phyloP scores from a whole-genome alignment of 805 yeast genomes.

The Blastobotrys muscicola region DNA sequence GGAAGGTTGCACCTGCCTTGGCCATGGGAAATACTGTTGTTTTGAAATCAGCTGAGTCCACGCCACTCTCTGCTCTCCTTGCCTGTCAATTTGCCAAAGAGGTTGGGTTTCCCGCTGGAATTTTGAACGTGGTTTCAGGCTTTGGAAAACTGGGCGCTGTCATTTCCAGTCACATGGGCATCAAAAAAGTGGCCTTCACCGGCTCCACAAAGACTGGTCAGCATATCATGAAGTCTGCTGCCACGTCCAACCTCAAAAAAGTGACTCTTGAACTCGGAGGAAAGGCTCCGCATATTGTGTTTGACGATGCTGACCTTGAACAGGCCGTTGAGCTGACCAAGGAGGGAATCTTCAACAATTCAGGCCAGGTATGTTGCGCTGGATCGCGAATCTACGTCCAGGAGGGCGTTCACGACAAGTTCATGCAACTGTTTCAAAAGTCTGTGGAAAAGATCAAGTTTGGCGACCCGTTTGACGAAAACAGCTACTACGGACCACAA shows the following conservation, averaged over 20 bases:
- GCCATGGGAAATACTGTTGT: conserved; percentile 70
- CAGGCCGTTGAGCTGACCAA: conserved; percentile 65
- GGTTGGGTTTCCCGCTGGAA: conserved; percentile 72
- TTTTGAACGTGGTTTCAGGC: conserved; percentile 60
- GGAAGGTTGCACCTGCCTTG: conserved; percentile 76
- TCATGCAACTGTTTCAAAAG: conserved; percentile 45
- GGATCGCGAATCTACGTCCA: conserved; percentile 86
- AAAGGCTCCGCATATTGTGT: conserved; percentile 82
- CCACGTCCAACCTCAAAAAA: conserved; percentile 56
- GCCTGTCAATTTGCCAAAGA: conserved; percentile 46
- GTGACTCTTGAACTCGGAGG: conserved; percentile 93
- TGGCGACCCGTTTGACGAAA: conserved; percentile 74
- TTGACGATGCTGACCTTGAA: conserved; percentile 73
- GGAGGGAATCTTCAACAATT: conserved; percentile 75
- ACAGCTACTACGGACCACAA: conserved; percentile 79
- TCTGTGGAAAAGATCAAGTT: conserved; percentile 36
- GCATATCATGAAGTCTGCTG: conserved; percentile 63
- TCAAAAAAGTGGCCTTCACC: conserved; percentile 85
- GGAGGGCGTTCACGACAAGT: conserved; percentile 66
- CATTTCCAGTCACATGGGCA: conserved; percentile 49
- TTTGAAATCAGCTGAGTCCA: conserved; percentile 62
- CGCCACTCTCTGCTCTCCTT: conserved; percentile 57
- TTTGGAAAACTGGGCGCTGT: conserved; percentile 59
- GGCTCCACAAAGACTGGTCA: conserved; percentile 89
- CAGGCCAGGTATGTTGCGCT: conserved; percentile 93